Evolutionary conservation across 176 grass and related monocot species (phyloP).

Genomic region (Themeda triandra): DNA sequence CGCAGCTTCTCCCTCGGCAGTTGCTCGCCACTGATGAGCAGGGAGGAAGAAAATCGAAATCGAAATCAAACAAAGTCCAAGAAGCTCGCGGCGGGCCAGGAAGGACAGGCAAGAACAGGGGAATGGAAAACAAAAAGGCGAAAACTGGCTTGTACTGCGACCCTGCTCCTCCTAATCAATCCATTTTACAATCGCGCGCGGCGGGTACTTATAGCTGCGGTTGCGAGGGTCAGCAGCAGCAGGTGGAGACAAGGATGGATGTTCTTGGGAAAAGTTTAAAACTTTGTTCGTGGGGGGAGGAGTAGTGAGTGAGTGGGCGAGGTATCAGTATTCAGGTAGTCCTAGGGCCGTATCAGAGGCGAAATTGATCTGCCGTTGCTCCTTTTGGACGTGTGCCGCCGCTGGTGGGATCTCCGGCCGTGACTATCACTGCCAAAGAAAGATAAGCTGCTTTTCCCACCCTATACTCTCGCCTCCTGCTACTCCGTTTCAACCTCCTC

Average conservation of each 20-base stretch:
- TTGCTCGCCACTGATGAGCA: background rate
- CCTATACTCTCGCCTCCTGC: background rate
- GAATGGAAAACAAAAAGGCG: background rate
- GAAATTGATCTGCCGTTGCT: slow-evolving; percentile 16
- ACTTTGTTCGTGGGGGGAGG: background rate
- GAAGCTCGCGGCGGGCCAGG: background rate
- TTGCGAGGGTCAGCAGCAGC: slow-evolving; percentile 20
- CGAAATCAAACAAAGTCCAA: background rate
- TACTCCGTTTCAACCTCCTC: too few relatives aligned
- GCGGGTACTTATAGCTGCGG: slow-evolving; percentile 17
- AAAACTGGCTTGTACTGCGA: background rate
- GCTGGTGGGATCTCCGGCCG: slow-evolving; percentile 6
- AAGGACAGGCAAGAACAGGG: background rate
- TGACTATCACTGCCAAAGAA: slow-evolving; percentile 30
- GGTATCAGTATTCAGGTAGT: background rate
- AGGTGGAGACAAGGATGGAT: background rate
- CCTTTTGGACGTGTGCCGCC: slow-evolving; percentile 2
- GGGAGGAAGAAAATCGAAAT: background rate
- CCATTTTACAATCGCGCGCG: background rate
- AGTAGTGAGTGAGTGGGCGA: background rate
- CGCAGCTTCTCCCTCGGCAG: background rate
- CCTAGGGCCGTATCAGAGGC: background rate
- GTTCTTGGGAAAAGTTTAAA: background rate
- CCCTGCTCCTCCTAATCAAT: too few relatives aligned
- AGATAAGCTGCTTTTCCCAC: background rate